A percentile compares a stretch with the other conserved stretches of the same genome.
Evolutionary conservation across 305 asterid genomes (phyloP).

Genomic region (Fraxinus ornus): DNA sequence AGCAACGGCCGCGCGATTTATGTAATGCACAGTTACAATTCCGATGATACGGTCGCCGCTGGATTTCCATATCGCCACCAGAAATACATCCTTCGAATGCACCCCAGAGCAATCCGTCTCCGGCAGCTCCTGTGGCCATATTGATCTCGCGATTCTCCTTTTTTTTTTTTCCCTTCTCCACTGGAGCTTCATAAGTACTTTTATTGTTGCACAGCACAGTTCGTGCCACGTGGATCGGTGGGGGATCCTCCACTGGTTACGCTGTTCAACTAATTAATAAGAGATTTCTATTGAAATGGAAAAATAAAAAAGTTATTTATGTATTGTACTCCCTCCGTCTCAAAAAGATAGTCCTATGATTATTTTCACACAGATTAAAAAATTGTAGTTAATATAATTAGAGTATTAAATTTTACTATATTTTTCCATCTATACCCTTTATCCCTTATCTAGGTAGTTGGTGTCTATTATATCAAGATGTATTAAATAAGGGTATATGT

Average conservation of each 20-base stretch:
- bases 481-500: too few species aligned
- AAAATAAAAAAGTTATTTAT: too few species aligned
- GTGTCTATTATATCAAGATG: too few species aligned
- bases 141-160: not conserved
- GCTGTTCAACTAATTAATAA: not conserved
- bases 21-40: conserved; percentile 72
- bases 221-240: not conserved
- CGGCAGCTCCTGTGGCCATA: conserved; percentile 72
- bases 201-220: not conserved
- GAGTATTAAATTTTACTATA: too few species aligned
- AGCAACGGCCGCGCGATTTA: conserved; percentile 45
- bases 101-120: conserved; percentile 57
- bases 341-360: too few species aligned
- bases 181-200: not conserved
- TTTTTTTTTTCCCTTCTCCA: not conserved
- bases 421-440: too few species aligned
- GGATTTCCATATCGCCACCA: conserved; percentile 46
- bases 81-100: conserved; percentile 66
- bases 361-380: too few species aligned
- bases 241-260: not conserved
- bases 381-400: too few species aligned
- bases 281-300: too few species aligned
- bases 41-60: conserved; percentile 68
- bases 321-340: too few species aligned
- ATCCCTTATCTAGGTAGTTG: too few species aligned